Conservation (phyloP, 768 basidiomycete genomes). For the Coprinellus micaceus region DNA sequence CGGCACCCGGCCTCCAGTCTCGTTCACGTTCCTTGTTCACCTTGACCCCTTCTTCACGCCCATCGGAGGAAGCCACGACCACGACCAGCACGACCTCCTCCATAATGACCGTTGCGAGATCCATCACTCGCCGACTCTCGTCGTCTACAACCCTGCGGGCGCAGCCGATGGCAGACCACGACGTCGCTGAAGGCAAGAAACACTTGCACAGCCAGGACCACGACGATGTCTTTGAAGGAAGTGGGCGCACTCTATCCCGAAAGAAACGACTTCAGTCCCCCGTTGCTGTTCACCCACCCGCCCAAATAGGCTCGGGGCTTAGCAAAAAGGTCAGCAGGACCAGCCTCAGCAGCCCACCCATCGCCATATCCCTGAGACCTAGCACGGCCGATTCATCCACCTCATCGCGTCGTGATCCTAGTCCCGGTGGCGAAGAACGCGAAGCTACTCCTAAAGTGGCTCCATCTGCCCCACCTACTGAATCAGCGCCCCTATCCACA, state of each 20-base stretch:
- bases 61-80: neutral
- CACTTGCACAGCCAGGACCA: neutral
- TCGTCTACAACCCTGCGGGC: neutral
- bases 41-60: neutral
- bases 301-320: neutral
- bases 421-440: neutral
- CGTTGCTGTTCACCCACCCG: neutral
- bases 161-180: neutral
- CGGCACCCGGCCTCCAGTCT: neutral
- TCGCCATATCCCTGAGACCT: neutral
- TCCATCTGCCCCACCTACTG: neutral
- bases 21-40: constrained; percentile 3
- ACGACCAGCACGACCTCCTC: constrained; percentile 4
- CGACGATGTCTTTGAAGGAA: neutral
- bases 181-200: neutral
- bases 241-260: neutral
- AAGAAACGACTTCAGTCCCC: constrained; percentile 1
- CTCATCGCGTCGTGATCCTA: neutral
- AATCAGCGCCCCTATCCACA: no score
- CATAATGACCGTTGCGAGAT: neutral
- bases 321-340: neutral
- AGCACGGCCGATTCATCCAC: neutral
- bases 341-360: neutral
- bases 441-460: neutral
- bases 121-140: constrained; percentile 1